Percentiles rank a stretch among this genome's conserved stretches.
These are phyloP conservation scores for Acanthamoeba sp. DNA, from an alignment of 208 protist species.

Conservation along the genomic window DNA sequence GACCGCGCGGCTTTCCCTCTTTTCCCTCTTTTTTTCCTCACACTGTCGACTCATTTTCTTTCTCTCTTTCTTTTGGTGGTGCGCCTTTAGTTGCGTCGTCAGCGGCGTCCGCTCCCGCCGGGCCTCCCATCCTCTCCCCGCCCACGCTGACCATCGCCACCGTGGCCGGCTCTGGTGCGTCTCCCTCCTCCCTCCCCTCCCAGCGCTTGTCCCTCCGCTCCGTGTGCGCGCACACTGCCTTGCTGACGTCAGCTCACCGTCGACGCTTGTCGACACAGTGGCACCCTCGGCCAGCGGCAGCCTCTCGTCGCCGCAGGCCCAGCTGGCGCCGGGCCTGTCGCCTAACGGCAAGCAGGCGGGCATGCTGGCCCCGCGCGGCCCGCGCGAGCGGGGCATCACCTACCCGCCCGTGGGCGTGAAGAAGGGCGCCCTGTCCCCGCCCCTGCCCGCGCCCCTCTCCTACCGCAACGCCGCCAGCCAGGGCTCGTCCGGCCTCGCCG, in stretches of 20 bases:
- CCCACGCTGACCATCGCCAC: not conserved
- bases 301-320: not conserved
- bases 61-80: too few species aligned
- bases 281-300: not conserved
- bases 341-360: not conserved
- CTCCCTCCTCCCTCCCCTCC: not conserved
- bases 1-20: too few species aligned
- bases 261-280: too few species aligned
- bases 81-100: too few species aligned
- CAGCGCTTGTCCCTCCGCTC: not conserved
- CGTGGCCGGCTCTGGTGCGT: not conserved
- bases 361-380: not conserved
- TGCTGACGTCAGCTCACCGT: too few species aligned
- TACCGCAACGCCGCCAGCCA: conserved; percentile 10
- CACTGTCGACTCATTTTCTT: too few species aligned
- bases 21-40: not conserved
- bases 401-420: not conserved
- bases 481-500: not conserved
- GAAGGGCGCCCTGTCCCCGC: not conserved
- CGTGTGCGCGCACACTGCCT: too few species aligned
- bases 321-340: not conserved
- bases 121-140: not conserved
- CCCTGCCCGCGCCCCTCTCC: not conserved
- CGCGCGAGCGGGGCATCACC: not conserved
- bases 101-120: not conserved